Evolutionary conservation across 208 protist genomes (phyloP).

Genomic region (Leishmania martiniquensis): DNA sequence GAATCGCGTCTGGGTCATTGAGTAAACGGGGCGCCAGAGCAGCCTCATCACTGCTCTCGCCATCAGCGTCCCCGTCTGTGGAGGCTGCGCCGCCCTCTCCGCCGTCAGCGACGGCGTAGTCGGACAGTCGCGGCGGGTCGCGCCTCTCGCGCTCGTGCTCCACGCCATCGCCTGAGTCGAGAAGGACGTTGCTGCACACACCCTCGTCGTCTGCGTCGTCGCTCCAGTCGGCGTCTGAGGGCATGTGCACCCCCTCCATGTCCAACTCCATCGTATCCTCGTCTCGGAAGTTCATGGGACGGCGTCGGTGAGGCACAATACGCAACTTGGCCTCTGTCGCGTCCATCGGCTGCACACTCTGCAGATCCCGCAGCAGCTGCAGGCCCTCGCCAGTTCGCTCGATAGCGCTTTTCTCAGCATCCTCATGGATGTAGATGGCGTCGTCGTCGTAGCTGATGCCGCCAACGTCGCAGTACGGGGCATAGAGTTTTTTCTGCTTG

Average conservation of each 20-base stretch:
- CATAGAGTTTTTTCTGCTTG: conserved; percentile 97
- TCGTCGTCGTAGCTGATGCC: conserved; percentile 98
- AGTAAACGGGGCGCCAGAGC: conserved; percentile 61
- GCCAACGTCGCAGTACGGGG: conserved; percentile 98
- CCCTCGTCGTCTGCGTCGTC: conserved; percentile 17
- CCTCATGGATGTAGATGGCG: conserved; percentile 96
- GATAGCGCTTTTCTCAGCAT: conserved; percentile 78
- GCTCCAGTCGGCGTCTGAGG: conserved; percentile 43
- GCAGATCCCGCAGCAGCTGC: conserved; percentile 80
- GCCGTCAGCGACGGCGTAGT: conserved; percentile 29
- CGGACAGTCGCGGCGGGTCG: conserved; percentile 12
- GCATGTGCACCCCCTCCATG: conserved; percentile 51
- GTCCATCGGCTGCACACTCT: conserved; percentile 78
- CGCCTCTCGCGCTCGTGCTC: neutral
- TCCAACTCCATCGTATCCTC: conserved; percentile 89
- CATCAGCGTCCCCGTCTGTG: conserved; percentile 48
- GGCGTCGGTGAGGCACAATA: conserved; percentile 47
- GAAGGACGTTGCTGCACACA: conserved; percentile 21
- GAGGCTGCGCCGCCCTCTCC: conserved; percentile 35
- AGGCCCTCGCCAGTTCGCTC: conserved; percentile 87
- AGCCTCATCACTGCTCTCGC: conserved; percentile 19
- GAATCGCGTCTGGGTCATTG: conserved; percentile 72
- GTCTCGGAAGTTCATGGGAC: conserved; percentile 76
- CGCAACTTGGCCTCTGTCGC: conserved; percentile 46
- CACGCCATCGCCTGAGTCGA: conserved; percentile 30